These are phyloP conservation scores for Fusarium sp. DNA, from an alignment of 2,329 filamentous ascomycete genomes.

Conservation along the genomic window DNA sequence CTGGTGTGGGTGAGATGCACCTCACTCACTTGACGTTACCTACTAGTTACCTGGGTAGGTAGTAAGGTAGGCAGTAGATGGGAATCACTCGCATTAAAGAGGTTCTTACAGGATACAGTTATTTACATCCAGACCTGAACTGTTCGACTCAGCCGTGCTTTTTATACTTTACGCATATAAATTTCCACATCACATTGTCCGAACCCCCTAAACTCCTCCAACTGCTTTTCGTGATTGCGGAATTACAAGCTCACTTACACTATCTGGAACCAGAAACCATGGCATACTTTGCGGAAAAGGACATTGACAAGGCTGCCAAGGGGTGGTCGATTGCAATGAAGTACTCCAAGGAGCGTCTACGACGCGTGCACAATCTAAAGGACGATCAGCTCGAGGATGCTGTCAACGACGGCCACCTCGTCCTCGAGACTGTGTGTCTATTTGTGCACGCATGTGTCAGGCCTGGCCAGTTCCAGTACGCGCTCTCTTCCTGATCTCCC, in stretches of 20 bases:
- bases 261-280: slow-evolving; percentile 17
- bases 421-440: slow-evolving; percentile 53
- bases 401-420: slow-evolving; percentile 46
- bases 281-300: slow-evolving; percentile 41
- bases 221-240: background rate
- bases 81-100: slow-evolving; percentile 20
- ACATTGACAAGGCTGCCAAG: slow-evolving; percentile 49
- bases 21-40: background rate
- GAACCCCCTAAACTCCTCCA: background rate
- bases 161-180: background rate
- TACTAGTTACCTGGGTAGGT: too few species aligned
- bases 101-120: slow-evolving; percentile 3
- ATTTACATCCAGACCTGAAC: background rate
- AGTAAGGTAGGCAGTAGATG: too few species aligned
- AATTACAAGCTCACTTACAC: slow-evolving; percentile 3
- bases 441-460: slow-evolving; percentile 53
- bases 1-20: slow-evolving; percentile 1
- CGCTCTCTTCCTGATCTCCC: background rate
- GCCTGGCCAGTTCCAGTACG: slow-evolving; percentile 50
- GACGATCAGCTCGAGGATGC: slow-evolving; percentile 48
- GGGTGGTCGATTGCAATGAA: slow-evolving; percentile 52
- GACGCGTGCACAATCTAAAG: slow-evolving; percentile 46
- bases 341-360: slow-evolving; percentile 49
- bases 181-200: background rate
- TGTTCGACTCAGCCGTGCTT: background rate